phyloP scores from a whole-genome alignment of 805 yeast species.

The Naumovozyma dairenensis region DNA sequence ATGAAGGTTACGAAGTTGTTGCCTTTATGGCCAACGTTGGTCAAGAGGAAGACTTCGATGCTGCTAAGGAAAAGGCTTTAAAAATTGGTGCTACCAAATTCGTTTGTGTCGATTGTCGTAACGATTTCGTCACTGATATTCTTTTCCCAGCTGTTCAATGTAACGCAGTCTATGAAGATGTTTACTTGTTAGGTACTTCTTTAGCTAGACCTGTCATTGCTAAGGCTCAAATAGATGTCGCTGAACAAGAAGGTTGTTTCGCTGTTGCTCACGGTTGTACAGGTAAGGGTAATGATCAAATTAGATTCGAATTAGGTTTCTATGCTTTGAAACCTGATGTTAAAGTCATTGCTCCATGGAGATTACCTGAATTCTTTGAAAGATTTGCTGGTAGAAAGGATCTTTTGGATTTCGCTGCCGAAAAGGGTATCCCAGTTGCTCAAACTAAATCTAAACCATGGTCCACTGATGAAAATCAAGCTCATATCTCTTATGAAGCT shows the following conservation, averaged over 20 bases:
- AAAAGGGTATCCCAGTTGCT: conserved; percentile 84
- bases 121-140: conserved; percentile 87
- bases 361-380: conserved; percentile 89
- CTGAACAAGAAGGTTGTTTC: conserved; percentile 94
- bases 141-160: conserved; percentile 94
- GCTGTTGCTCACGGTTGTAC: conserved; percentile 99
- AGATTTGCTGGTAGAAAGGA: conserved; percentile 98
- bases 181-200: conserved; percentile 92
- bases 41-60: conserved; percentile 98
- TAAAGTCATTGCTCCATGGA: conserved; percentile 97
- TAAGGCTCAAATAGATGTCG: conserved; percentile 94
- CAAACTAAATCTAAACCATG: conserved; percentile 99
- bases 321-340: conserved; percentile 98
- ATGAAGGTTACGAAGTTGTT: conserved; percentile 95
- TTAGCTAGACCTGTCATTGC: conserved; percentile 98
- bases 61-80: conserved; percentile 91
- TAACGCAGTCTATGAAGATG: conserved; percentile 96
- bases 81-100: conserved; percentile 96
- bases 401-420: conserved; percentile 84
- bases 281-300: conserved; percentile 99
- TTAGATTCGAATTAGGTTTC: conserved; percentile 92
- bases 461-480: conserved; percentile 99
- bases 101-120: conserved; percentile 88
- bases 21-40: conserved; percentile 98
- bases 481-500: conserved; percentile 98